Base-by-base conservation (phyloP, 2,329 filamentous ascomycete species). In the Tolypocladium ophioglossoides region DNA sequence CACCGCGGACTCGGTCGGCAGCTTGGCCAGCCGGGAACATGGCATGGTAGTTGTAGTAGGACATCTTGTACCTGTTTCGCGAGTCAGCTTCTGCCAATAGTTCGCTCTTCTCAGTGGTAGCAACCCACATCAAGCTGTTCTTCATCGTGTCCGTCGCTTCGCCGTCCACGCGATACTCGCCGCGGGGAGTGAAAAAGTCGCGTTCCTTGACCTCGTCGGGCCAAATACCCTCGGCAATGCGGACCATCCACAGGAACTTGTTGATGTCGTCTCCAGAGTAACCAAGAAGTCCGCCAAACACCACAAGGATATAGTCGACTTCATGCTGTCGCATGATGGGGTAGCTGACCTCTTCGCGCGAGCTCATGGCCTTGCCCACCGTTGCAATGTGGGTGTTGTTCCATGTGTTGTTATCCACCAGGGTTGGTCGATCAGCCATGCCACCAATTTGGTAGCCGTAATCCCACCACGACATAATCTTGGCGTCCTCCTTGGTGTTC, bases 391-490 rank as follows among this genome's bases (percentile, higher is more conserved):
- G 94, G 9, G 94, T 99, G 77, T 99, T 99, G 79, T 99, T 99
- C 94, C 94, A 99, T 2, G 94, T 99, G 76, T 99, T 99, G 79
- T 99, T 99, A 78, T 99, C 94, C 37, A 99, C 94, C 37, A 99
- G 79, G 1, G 94, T 99, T 37, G 94, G 94, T 53, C 94, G 84
- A 71, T 99, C 94, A 51, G 94, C 94, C 94, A 99, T 99, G 62
- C 94, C 94, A 75, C 94, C 94, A 71, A 99, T 99, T 75, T 99
- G 94, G 76, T 99, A 99, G 61, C 94, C 94, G 66, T 99, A 99
- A 70, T 99, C 94, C 94, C 94, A 99, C 94, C 94, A 99, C 1
- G 91, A 94, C 92, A 97, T 97, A 68, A 99, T 87, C 80, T 97
- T 99, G 67, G 95, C 91, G 64, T 96, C 89, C 61, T 92, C 82